Evolutionary conservation across 306 rosid species (phyloP).

Genomic region (Malus fusca): DNA sequence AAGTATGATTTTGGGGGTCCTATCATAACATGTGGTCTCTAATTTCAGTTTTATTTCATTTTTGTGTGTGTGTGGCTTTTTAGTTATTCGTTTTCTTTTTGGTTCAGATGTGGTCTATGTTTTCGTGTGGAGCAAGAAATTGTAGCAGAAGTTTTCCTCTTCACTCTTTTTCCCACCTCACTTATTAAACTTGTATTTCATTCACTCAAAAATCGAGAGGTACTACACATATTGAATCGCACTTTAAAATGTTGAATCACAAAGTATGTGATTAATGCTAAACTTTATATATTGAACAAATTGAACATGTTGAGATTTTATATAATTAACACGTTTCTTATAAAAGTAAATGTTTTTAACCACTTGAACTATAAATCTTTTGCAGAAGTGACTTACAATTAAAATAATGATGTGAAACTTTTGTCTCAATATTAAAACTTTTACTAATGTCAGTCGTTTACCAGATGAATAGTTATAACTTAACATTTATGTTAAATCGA

Average conservation of each 20-base stretch:
- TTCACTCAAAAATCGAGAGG: not conserved
- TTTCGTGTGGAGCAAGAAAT: not conserved
- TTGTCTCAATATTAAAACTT: not conserved
- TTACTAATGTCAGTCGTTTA: not conserved
- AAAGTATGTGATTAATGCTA: not conserved
- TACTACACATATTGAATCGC: not conserved
- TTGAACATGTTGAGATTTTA: not conserved
- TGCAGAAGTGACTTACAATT: not conserved
- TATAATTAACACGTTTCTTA: not conserved
- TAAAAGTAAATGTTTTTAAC: no score
- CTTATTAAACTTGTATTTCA: not conserved
- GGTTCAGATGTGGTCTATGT: not conserved
- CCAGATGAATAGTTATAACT: not conserved
- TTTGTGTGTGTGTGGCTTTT: not conserved
- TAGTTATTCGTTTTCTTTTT: not conserved
- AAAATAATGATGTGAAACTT: not conserved
- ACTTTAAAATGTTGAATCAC: not conserved
- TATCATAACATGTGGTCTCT: not conserved
- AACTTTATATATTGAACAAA: no score
- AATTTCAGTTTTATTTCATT: not conserved
- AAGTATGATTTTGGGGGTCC: not conserved
- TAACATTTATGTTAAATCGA: not conserved
- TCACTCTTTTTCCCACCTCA: not conserved
- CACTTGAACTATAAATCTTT: not conserved
- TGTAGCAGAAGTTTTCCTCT: not conserved